Percentiles rank a stretch among this genome's conserved stretches.
These are phyloP conservation scores for Maudiozyma serrabonitensis DNA, from an alignment of 805 yeast species.

Conservation along the genomic window DNA sequence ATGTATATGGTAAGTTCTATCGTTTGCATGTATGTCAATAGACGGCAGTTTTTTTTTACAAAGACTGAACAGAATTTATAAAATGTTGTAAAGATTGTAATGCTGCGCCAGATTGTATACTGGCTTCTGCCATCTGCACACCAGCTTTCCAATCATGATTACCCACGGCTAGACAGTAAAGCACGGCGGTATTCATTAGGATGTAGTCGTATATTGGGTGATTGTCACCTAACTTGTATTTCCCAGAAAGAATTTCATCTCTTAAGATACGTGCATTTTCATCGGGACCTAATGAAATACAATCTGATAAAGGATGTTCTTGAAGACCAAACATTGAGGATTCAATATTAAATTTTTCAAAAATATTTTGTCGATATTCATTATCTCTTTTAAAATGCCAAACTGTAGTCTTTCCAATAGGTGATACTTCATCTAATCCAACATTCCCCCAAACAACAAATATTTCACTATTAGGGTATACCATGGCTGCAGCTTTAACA, in stretches of 20 bases:
- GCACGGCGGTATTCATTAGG: conserved; percentile 78
- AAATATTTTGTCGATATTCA: conserved; percentile 6
- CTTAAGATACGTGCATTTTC: conserved; percentile 61
- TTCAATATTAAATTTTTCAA: conserved; percentile 36
- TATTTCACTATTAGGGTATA: conserved; percentile 42
- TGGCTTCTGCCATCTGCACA: conserved; percentile 56
- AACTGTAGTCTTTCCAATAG: conserved; percentile 68
- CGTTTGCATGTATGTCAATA: no score
- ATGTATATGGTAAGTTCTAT: no score
- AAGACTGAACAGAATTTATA: conserved; percentile 9
- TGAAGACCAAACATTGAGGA: conserved; percentile 79
- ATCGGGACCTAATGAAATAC: conserved; percentile 76
- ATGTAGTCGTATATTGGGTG: conserved; percentile 79
- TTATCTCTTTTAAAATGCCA: conserved; percentile 47
- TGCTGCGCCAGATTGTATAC: conserved; percentile 65
- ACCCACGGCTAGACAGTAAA: conserved; percentile 68
- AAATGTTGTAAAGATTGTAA: conserved; percentile 47
- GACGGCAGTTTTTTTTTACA: neutral
- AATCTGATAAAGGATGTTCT: conserved; percentile 57
- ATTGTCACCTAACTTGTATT: conserved; percentile 37
- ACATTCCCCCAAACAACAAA: conserved; percentile 90
- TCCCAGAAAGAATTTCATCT: conserved; percentile 34
- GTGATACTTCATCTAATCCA: conserved; percentile 90
- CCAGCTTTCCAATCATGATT: conserved; percentile 70
- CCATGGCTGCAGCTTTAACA: conserved; percentile 65